These are phyloP conservation scores for Colletotrichum salicis DNA, from an alignment of 2,329 filamentous ascomycete species.

Conservation along the genomic window DNA sequence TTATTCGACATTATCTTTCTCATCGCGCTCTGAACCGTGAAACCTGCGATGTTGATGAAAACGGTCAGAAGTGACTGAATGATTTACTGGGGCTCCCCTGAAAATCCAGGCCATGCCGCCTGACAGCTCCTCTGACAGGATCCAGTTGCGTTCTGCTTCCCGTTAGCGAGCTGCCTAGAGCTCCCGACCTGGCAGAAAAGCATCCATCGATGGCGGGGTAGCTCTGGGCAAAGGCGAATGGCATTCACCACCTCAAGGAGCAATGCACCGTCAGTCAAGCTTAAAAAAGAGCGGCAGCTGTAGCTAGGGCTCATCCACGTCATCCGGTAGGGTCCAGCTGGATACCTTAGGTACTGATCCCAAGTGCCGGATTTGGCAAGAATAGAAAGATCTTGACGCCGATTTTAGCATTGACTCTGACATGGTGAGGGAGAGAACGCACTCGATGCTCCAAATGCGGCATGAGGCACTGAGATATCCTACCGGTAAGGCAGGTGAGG, in stretches of 20 bases:
- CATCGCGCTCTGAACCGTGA: neutral
- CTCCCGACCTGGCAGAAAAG: conserved; percentile 18
- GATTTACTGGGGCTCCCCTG: conserved; percentile 17
- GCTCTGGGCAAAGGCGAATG: conserved; percentile 15
- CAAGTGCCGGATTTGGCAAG: neutral
- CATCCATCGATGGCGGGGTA: conserved; percentile 26
- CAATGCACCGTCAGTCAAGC: neutral
- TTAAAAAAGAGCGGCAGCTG: conserved; percentile 17
- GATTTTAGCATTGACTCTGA: neutral
- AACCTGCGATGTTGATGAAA: neutral
- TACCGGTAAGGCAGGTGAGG: neutral
- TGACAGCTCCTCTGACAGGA: neutral
- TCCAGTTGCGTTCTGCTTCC: neutral
- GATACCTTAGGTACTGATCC: no score
- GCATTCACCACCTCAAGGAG: neutral
- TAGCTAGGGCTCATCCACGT: conserved; percentile 9
- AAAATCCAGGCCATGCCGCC: neutral
- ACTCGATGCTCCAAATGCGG: neutral
- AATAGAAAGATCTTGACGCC: neutral
- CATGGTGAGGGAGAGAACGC: neutral
- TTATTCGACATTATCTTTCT: neutral
- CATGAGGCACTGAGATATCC: neutral
- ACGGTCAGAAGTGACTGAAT: neutral
- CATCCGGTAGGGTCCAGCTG: neutral
- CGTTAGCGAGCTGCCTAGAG: conserved; percentile 17